Base-by-base conservation (phyloP, 1,284 basidiomycete species). In the Cerrena zonata region DNA sequence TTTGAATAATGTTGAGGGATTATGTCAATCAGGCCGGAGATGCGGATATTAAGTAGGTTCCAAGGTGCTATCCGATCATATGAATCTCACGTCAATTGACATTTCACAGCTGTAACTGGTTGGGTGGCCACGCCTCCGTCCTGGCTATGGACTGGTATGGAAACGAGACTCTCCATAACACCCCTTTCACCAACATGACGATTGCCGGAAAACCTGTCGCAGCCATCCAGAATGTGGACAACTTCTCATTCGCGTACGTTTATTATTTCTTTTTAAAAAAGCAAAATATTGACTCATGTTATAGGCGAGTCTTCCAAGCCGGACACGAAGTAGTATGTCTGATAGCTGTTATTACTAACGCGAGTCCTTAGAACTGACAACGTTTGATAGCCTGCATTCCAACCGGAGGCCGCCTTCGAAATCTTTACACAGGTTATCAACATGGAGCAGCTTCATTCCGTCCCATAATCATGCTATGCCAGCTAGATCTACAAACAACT, bases 131-230 rank as follows among this genome's bases (percentile, higher is more conserved):
- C 49, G 75, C 72, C 0, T 72, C 74, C 0, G 74, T 77, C 1
- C 70, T 79, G 0, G 76, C 79, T 1, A 83, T 84, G 80, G 70
- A 80, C 50, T 84, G 82, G 80, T 78, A 75, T 50, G 80, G 82
- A 2, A 77, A 77, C 45, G 57, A 70, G 40, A 68, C 65, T 19
- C 65, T 82, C 24, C 69, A 73, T 24, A 65, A 68, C 4, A 76
- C 76, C 0, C 75, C 76, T 1, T 75, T 84, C 56, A 72, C 60
- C n/a, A 81, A 82, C 51, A 80, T 84, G 65, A 82, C 80, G 0
- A 71, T 82, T 23, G 49, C 71, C 37, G 78, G 74, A 2, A 66
- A 58, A 2, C 53, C 78, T 0, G 73, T 84, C 4, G 82, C 78
- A 0, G 75, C 79, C 0, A 70, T 83, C 19, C 75, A 80, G 61